phyloP scores from a whole-genome alignment of 164 flowering plant species.

The Vitis vinifera region DNA sequence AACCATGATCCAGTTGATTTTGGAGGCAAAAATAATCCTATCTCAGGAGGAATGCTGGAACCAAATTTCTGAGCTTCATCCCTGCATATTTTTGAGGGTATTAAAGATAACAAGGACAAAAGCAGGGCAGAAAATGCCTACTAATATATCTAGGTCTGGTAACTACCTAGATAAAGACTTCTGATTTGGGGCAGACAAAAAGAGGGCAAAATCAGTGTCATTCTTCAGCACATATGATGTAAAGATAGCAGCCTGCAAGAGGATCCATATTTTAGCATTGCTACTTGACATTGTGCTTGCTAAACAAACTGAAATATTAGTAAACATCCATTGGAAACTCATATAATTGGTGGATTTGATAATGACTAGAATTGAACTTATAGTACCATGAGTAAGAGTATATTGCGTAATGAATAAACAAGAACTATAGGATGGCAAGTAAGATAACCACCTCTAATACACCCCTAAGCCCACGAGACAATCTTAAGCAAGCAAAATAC shows the following conservation, averaged over 20 bases:
- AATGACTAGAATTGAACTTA: neutral
- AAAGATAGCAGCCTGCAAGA: constrained; percentile 70
- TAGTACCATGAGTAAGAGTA: too few relatives aligned
- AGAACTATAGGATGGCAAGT: neutral
- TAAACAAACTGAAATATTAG: neutral
- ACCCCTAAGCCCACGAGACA: constrained; percentile 76
- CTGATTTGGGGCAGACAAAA: constrained; percentile 43
- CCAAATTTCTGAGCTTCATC: constrained; percentile 41
- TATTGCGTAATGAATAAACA: too few relatives aligned
- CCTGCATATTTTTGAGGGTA: constrained; percentile 44
- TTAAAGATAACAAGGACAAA: constrained; percentile 1
- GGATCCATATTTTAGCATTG: constrained; percentile 1
- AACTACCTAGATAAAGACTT: constrained; percentile 66
- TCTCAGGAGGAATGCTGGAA: constrained; percentile 51
- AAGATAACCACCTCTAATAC: constrained; percentile 67
- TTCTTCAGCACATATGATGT: constrained; percentile 73
- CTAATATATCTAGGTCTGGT: neutral
- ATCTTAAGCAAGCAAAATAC: constrained; percentile 67
- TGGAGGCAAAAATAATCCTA: constrained; percentile 68
- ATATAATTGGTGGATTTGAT: neutral
- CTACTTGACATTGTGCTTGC: neutral
- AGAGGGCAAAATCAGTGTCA: constrained; percentile 56
- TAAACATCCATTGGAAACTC: neutral
- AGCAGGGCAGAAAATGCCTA: neutral
- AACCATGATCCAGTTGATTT: constrained; percentile 72